Conservation (phyloP, 2,329 filamentous ascomycete genomes). For the Westerdykella sp. region DNA sequence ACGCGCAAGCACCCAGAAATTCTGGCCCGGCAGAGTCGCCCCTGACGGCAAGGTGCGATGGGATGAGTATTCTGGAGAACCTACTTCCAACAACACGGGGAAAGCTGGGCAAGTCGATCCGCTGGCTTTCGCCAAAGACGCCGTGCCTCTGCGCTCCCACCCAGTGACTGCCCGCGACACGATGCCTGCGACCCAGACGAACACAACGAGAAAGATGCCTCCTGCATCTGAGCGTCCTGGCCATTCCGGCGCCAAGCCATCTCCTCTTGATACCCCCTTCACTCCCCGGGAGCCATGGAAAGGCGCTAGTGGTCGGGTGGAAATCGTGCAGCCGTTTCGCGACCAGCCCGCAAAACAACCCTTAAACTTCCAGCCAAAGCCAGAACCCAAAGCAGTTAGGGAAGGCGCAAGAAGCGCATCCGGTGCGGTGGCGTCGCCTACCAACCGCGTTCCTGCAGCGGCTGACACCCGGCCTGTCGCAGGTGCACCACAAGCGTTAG, state of each 20-base stretch:
- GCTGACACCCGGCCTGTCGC: constrained; percentile 29
- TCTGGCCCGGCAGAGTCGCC: constrained; percentile 33
- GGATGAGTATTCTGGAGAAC: constrained; percentile 63
- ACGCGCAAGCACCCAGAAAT: constrained; percentile 20
- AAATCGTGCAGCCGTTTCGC: constrained; percentile 58
- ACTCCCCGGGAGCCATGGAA: constrained; percentile 57
- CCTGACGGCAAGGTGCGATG: constrained; percentile 43
- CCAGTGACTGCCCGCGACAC: background rate
- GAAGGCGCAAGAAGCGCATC: constrained; percentile 13
- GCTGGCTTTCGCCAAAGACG: constrained; percentile 31
- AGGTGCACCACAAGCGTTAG: constrained; percentile 14
- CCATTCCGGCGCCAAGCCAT: constrained; percentile 20
- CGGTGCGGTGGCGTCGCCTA: constrained; percentile 21
- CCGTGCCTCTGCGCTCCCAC: constrained; percentile 8
- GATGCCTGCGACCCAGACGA: background rate
- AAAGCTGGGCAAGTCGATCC: constrained; percentile 54
- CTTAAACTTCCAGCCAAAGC: constrained; percentile 44
- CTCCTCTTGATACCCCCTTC: constrained; percentile 38
- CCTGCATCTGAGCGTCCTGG: constrained; percentile 24
- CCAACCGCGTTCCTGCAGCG: constrained; percentile 14
- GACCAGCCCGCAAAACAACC: constrained; percentile 54
- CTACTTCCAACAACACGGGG: constrained; percentile 49
- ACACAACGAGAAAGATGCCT: constrained; percentile 19
- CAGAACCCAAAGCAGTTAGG: constrained; percentile 15
- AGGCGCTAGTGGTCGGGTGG: constrained; percentile 62